A percentile compares a stretch with the other conserved stretches of the same genome.
These are phyloP conservation scores for Paulownia fortunei DNA, from an alignment of 257 asterid genomes.

Conservation along the genomic window DNA sequence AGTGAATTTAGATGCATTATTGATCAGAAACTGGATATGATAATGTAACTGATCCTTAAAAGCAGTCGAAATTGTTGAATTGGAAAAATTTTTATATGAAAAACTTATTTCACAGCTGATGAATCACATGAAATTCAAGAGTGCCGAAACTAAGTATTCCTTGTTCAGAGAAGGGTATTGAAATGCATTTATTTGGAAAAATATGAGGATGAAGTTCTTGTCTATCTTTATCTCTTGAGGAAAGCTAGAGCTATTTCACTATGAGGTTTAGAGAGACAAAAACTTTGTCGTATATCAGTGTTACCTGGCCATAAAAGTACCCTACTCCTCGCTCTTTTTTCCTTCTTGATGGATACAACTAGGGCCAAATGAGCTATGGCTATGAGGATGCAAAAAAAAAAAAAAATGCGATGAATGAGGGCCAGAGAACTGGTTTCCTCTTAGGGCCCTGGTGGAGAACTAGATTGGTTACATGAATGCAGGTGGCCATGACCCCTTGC, in stretches of 20 bases:
- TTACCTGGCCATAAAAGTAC: background rate
- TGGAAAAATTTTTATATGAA: background rate
- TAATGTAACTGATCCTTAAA: background rate
- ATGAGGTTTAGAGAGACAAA: background rate
- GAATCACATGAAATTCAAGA: slow-evolving; percentile 2
- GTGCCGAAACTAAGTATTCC: background rate
- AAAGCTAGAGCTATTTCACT: background rate
- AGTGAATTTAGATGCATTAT: slow-evolving; percentile 3
- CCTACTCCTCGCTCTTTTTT: background rate
- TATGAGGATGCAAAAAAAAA: background rate
- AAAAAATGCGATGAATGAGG: background rate
- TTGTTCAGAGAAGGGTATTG: background rate
- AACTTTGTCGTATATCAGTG: background rate
- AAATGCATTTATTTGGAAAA: background rate
- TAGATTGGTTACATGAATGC: background rate
- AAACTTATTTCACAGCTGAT: background rate
- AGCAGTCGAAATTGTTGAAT: background rate
- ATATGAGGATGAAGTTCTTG: background rate
- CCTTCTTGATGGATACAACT: background rate
- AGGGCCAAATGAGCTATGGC: background rate
- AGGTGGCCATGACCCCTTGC: background rate
- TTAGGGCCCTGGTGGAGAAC: background rate
- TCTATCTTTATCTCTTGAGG: background rate
- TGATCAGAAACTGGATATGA: background rate
- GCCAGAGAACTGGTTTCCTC: background rate